phyloP scores from a whole-genome alignment of 208 protist species.

The Trypanosoma theileri region DNA sequence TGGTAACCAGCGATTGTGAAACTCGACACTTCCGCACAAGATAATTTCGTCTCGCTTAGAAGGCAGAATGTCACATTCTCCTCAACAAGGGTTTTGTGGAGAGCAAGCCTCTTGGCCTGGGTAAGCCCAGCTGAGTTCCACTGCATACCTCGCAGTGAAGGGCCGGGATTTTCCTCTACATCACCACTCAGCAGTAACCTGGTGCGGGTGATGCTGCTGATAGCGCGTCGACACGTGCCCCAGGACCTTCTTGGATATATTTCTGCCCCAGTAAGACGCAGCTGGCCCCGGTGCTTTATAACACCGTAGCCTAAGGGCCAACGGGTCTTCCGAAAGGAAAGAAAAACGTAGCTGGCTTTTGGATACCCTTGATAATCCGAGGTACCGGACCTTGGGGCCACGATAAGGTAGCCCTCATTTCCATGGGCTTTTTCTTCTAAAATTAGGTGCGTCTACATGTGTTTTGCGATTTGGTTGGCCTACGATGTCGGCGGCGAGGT shows the following conservation, averaged over 20 bases:
- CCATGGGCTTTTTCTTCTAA: too few species aligned
- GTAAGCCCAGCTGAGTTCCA: constrained; percentile 12
- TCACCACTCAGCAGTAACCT: constrained; percentile 10
- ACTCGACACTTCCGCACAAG: not conserved
- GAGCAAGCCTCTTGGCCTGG: constrained; percentile 7
- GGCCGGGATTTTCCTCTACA: constrained; percentile 15
- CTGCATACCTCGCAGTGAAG: not conserved
- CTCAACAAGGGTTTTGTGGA: constrained; percentile 2
- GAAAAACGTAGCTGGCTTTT: not conserved
- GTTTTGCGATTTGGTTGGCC: too few species aligned
- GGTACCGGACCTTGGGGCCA: constrained; percentile 11
- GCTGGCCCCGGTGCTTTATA: not conserved
- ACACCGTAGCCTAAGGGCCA: not conserved
- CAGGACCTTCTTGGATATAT: not conserved
- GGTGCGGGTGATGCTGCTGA: constrained; percentile 2
- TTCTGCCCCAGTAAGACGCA: constrained; percentile 9
- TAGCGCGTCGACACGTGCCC: not conserved
- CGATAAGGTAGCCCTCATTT: not conserved
- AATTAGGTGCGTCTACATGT: too few species aligned
- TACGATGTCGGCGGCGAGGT: too few species aligned
- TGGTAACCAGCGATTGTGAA: not conserved
- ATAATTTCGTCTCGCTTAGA: constrained; percentile 11
- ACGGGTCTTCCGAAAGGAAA: not conserved
- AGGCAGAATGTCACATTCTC: constrained; percentile 10
- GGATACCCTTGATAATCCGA: not conserved